Evolutionary conservation across 306 rosid species (phyloP).

Genomic region (Purshia tridentata): DNA sequence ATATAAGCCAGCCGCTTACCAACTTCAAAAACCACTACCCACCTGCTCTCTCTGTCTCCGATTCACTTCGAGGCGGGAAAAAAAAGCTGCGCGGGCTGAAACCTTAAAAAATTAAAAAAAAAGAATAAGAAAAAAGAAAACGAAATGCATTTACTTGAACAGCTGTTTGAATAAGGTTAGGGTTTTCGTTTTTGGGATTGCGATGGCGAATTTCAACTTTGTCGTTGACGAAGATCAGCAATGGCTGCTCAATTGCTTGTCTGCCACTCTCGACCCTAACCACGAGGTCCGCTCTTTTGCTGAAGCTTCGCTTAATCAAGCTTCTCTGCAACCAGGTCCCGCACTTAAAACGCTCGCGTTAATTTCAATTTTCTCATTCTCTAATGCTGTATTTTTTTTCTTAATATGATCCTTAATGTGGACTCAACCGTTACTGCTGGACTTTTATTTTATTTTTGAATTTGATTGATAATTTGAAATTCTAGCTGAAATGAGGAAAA

Average conservation of each 20-base stretch:
- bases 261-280: conserved; percentile 89
- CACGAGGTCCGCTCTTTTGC: conserved; percentile 85
- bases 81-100: background rate
- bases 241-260: conserved; percentile 85
- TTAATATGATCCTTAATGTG: background rate
- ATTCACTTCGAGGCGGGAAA: conserved; percentile 19
- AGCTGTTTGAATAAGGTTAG: background rate
- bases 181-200: conserved; percentile 2
- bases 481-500: background rate
- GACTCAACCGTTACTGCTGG: background rate
- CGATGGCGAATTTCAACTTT: conserved; percentile 44
- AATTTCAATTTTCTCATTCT: background rate
- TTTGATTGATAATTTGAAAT: background rate
- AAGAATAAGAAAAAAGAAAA: background rate
- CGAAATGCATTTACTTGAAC: background rate
- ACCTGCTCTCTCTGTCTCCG: background rate
- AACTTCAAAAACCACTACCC: background rate
- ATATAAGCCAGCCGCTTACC: background rate
- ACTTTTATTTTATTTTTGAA: background rate
- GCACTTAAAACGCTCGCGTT: background rate
- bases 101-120: background rate
- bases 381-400: background rate
- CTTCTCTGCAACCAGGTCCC: conserved; percentile 84
- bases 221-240: conserved; percentile 80
- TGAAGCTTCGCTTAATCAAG: conserved; percentile 90